A percentile compares a stretch with the other conserved stretches of the same genome.
Evolutionary conservation across 805 yeast species (phyloP).

Genomic region (Nakazawaea peltata): DNA sequence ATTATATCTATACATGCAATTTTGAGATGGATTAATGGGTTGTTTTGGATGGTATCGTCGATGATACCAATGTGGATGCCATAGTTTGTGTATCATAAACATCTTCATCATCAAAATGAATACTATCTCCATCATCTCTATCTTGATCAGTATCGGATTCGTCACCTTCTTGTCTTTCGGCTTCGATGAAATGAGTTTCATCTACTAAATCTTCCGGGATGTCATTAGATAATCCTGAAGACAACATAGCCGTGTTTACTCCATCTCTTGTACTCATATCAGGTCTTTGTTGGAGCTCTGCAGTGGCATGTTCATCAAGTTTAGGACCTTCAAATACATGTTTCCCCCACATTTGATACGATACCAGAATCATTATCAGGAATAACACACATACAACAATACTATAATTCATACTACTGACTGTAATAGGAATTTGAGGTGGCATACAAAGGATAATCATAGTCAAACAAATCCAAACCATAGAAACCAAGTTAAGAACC

Average conservation of each 20-base stretch:
- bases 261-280: no score
- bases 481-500: constrained; percentile 48
- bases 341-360: constrained; percentile 56
- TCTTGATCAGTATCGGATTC: background rate
- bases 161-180: background rate
- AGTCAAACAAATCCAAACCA: constrained; percentile 52
- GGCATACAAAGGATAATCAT: constrained; percentile 63
- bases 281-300: no score
- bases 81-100: no score
- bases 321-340: constrained; percentile 57
- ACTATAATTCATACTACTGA: constrained; percentile 54
- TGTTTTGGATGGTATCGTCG: no score
- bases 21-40: no score
- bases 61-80: no score
- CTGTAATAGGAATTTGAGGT: constrained; percentile 48
- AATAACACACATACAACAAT: constrained; percentile 48
- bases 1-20: no score
- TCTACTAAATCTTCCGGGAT: no score
- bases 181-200: no score
- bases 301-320: constrained; percentile 27
- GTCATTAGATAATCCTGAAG: no score
- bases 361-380: constrained; percentile 36
- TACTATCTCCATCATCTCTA: background rate
- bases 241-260: no score
- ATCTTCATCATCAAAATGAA: no score